Base-by-base conservation (phyloP, 495 filamentous ascomycete species). In the Aspergillus hancockii region DNA sequence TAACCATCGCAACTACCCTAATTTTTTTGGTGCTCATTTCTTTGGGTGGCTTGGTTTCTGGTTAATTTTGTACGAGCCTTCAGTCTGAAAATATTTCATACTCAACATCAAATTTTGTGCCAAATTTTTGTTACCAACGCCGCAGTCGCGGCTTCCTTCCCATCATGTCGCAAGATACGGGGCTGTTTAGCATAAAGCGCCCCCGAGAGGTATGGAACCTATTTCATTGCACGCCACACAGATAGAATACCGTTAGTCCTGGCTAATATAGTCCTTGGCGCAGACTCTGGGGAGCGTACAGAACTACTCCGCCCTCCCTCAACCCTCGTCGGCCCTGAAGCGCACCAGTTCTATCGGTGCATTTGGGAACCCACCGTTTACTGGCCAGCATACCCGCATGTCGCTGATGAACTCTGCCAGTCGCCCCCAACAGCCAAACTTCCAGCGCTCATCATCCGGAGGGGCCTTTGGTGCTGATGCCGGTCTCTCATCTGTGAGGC, bases 261-360 rank as follows among this genome's bases (percentile, higher is more conserved):
- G 61, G 21, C 63, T 65, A 19, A 60, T 49, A 10, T 36, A 54
- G 45, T 62, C 60, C 23, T 23, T 41, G 40, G 46, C 59, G 41
- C 71, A 94, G 90, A 93, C 91, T 28, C 83, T 95, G 43, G 91
- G 86, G 61, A 83, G 84, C 64, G 81, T 93, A 66, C 90, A 86
- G 67, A 83, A 85, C 71, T 93, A 88, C 67, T 87, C 88, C 40
- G 79, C 84, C n/a, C 89, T 96, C 55, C 92, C 93, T 6, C 90
- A 92, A 72, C 92, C 92, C 6, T 79, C 88, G n/a, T 97, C 94
- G n/a, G 90, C 94, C 23, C 82, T 98, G 79, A 97, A 97, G 75
- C 90, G 94, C 69, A 90, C 91, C 8, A 96, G 85, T 64, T 93
- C 91, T n/a, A 88, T 87, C 49, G 85, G 86, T 54, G 84, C 82